phyloP scores from a whole-genome alignment of 108 stramenopile genomes.

The Skeletonema potamos region DNA sequence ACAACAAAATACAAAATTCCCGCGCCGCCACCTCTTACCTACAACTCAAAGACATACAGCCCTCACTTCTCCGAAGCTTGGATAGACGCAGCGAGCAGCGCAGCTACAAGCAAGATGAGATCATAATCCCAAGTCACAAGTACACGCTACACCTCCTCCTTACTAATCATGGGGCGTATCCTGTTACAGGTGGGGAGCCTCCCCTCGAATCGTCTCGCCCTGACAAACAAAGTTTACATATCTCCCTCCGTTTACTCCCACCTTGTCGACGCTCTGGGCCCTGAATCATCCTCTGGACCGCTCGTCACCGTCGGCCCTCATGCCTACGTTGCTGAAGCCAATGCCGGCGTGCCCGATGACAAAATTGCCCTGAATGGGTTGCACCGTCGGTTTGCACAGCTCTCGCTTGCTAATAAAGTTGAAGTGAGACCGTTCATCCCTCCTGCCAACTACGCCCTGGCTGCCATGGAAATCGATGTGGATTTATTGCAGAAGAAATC shows the following conservation, averaged over 20 bases:
- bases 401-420: conserved; percentile 58
- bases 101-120: too few species aligned
- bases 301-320: conserved; percentile 67
- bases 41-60: too few species aligned
- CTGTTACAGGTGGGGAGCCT: conserved; percentile 75
- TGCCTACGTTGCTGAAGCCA: conserved; percentile 73
- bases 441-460: conserved; percentile 58
- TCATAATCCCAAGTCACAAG: too few species aligned
- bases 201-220: conserved; percentile 82
- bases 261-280: conserved; percentile 49
- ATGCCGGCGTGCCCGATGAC: conserved; percentile 60
- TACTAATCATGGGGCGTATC: conserved; percentile 22
- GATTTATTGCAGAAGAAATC: conserved; percentile 76
- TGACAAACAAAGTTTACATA: conserved; percentile 86
- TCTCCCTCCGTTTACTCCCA: conserved; percentile 40
- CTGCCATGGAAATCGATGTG: conserved; percentile 66
- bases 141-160: too few species aligned
- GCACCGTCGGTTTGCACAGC: conserved; percentile 71
- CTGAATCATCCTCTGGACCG: conserved; percentile 29
- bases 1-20: too few species aligned
- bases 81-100: too few species aligned
- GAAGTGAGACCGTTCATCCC: conserved; percentile 61
- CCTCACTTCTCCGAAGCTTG: too few species aligned
- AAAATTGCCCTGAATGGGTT: conserved; percentile 84
- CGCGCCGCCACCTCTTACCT: too few species aligned